Base-by-base conservation (phyloP, 345 rosid species). In the Conringia planisiliqua region DNA sequence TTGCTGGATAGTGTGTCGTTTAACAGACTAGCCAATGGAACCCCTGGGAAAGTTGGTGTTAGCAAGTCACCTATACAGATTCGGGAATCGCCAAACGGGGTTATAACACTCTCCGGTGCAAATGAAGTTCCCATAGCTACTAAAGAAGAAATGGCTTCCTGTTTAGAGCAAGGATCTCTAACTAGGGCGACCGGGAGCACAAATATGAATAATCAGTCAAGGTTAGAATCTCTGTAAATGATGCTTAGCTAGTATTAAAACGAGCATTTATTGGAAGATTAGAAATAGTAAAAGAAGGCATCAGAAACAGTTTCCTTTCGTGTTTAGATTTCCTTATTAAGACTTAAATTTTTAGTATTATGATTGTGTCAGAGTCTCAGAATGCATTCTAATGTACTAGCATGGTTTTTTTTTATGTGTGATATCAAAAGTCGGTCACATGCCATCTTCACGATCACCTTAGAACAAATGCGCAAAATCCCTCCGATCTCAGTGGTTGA, bases 391-490 rank as follows among this genome's bases (percentile, higher is more conserved):
- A 40, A 76, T 66, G 71, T 80, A 79, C 59, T 70, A 64, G 66
- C 51, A 51, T 55, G 77, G 20, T 68, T 81, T 55, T 43, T 40
- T 52, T 38, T 65, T 79, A 17, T 83, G 75, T 76, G 79, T 85
- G 83, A 65, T 68, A 66, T 60, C 62, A 66, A 85, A 52, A 90
- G 97, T 75, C 97, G 97, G 60, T 90, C 97, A 46, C 97, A 90
- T 84, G 97, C 97, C 77, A 90, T 90, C 80, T 90, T 90, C 83
- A 90, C 94, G n/a, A 89, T 90, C 84, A 90, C 94, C 67, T 68
- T 90, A 75, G 92, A 87, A 80, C 97, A 89, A 78, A 87, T 81
- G 85, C 85, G 73, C 29, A 86, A 90, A 76, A 74, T 83, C 79
- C 69, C 82, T 68, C 82, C 87, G 24, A 73, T 52, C 58, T 77